These are phyloP conservation scores for Populus euphratica DNA, from an alignment of 345 rosid species.

Conservation along the genomic window DNA sequence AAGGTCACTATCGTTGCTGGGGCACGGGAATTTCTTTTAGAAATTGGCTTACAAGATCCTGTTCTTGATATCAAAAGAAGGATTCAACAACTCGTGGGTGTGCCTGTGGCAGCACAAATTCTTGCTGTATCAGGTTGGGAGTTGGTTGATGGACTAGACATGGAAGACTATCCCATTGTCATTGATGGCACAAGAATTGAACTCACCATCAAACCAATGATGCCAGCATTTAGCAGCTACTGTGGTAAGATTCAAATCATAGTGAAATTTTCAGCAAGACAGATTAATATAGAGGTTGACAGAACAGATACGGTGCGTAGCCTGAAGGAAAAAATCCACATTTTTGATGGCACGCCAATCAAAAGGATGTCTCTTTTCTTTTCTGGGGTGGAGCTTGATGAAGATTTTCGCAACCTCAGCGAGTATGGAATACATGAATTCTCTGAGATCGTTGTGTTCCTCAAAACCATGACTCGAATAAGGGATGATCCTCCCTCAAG, in stretches of 20 bases:
- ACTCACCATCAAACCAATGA: constrained; percentile 43
- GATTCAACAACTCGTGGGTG: constrained; percentile 31
- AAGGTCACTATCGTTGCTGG: too few species aligned
- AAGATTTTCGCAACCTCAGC: constrained; percentile 56
- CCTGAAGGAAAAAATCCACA: constrained; percentile 79
- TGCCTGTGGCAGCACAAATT: constrained; percentile 47
- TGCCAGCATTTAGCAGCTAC: constrained; percentile 3
- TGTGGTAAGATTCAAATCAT: constrained; percentile 36
- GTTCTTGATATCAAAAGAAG: neutral
- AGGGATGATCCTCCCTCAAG: constrained; percentile 43
- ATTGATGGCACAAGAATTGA: constrained; percentile 62
- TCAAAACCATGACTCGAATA: constrained; percentile 35
- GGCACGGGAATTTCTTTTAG: too few species aligned
- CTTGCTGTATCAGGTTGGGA: constrained; percentile 75
- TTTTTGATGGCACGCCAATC: constrained; percentile 54
- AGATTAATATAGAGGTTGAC: constrained; percentile 52
- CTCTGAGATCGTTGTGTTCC: constrained; percentile 60
- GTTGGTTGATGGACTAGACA: constrained; percentile 75
- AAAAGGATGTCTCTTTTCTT: constrained; percentile 61
- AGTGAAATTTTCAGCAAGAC: constrained; percentile 56
- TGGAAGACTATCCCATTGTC: constrained; percentile 85
- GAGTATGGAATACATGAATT: constrained; percentile 65
- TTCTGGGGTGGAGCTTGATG: constrained; percentile 60
- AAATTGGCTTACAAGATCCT: neutral
- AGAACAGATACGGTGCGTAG: constrained; percentile 71